Evolutionary conservation across 148 eudicot genomes (phyloP), one percentile per base, ranked within the genome.

Genomic region (Mesembryanthemum crystallinum): DNA sequence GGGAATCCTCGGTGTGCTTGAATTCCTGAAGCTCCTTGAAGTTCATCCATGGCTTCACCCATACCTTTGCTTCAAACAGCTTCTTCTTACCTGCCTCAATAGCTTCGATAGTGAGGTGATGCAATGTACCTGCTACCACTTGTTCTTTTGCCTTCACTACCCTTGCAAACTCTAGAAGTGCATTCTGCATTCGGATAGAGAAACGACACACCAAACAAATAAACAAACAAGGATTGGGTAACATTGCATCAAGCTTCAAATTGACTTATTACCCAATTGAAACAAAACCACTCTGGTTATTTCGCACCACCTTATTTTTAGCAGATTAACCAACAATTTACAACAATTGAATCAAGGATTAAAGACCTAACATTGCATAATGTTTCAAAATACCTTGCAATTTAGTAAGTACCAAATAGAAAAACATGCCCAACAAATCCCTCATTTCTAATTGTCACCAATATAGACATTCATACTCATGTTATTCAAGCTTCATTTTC

Each of bases 21-120:
- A 94, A 94, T 72, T 94, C 98, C 74, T 92, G 98, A 69, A 94
- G 78, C 80, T 94, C 89, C 84, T 86, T 92, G 58, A 89, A 94
- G 81, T 89, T 78, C 93, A 86, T 69, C 98, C 98, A 94, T 73
- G 98, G 98, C 84, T 94, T 94, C 68, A 92, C 96, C 97, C 97
- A 92, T 27, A 94, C 87, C 81, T 94, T 92, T 4, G 96, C 98
- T 69, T 90, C 96, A 75, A 89, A 94, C 35, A 89, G 79, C 69
- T 92, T 89, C 80, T 92, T 89, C 73, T 88, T 86, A 18, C 92
- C 96, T 0, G 90, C 92, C 63, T 94, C 98, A 27, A 78, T 57
- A 63, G 85, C 92, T 83, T 92, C 97, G 37, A 94, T 81, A 5
- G 98, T 94, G 49, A 94, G 86, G 78, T 94, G 98, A 79, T 94